These are phyloP conservation scores for Paramecium tetraurelia DNA, from an alignment of 73 alveolate species.

Conservation along the genomic window DNA sequence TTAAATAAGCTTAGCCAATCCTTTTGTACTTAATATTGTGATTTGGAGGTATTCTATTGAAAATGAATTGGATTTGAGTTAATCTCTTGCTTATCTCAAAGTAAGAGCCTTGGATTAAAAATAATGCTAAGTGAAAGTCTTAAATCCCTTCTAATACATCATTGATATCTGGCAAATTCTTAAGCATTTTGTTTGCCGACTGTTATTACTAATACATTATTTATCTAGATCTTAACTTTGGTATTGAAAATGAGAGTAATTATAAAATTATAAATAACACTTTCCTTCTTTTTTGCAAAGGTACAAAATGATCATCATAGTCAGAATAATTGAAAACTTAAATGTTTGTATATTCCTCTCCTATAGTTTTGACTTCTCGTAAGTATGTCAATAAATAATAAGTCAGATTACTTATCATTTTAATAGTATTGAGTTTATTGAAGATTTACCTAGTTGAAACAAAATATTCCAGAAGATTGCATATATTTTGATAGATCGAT, in stretches of 20 bases:
- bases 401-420: neutral
- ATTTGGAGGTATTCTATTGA: conserved; percentile 31
- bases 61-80: conserved; percentile 2
- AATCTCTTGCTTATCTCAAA: conserved; percentile 48
- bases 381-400: neutral
- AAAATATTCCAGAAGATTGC: neutral
- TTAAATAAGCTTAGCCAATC: conserved; percentile 20
- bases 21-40: conserved; percentile 46
- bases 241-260: neutral
- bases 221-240: neutral
- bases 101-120: conserved; percentile 40
- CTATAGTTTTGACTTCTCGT: neutral
- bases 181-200: neutral
- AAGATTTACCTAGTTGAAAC: neutral
- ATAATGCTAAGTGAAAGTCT: conserved; percentile 38
- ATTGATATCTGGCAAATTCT: conserved; percentile 41
- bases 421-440: neutral
- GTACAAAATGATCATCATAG: neutral
- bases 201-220: neutral
- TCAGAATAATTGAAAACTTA: conserved; percentile 1
- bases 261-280: neutral
- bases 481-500: neutral
- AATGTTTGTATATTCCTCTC: neutral
- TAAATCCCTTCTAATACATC: neutral
- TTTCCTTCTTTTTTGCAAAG: neutral